Evolutionary conservation across 371 early-diverging fungal genomes (phyloP).

Genomic region (Chytridiales sp.): DNA sequence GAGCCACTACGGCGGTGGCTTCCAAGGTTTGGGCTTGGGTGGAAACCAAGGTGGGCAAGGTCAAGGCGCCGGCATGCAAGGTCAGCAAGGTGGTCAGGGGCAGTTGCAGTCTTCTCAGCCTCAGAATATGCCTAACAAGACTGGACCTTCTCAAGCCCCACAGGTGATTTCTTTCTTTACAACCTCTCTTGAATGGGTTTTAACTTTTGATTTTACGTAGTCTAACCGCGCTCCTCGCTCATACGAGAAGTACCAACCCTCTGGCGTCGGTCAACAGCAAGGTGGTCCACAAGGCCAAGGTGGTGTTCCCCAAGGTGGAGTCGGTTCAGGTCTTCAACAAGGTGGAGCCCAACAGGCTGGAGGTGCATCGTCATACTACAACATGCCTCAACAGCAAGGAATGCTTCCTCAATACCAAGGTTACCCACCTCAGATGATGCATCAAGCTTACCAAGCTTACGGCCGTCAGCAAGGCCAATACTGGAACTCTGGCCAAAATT

Average conservation of each 20-base stretch:
- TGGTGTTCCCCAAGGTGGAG: slow-evolving; percentile 6
- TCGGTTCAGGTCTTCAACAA: slow-evolving; percentile 1
- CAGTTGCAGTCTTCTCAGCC: background rate
- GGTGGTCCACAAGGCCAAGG: slow-evolving; percentile 2
- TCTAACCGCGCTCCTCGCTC: no score
- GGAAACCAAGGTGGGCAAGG: slow-evolving; percentile 10
- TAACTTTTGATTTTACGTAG: no score
- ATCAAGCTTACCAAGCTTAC: slow-evolving; percentile 16
- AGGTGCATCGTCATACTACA: slow-evolving; percentile 15
- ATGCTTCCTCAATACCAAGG: slow-evolving; percentile 12
- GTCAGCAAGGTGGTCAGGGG: background rate
- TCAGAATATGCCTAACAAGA: background rate
- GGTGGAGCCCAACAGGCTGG: slow-evolving; percentile 11
- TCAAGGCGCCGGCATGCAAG: slow-evolving; percentile 7
- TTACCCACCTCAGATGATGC: slow-evolving; percentile 15
- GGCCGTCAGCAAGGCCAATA: slow-evolving; percentile 21
- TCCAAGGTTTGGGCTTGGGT: slow-evolving; percentile 16
- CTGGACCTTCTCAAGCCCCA: no score
- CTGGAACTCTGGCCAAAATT: slow-evolving; percentile 17
- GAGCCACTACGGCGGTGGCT: slow-evolving; percentile 7
- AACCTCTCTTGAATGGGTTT: no score
- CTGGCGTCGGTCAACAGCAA: no score
- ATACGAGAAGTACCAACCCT: no score
- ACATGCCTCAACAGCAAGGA: slow-evolving; percentile 7
- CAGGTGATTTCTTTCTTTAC: no score